Conservation (phyloP, 2,329 filamentous ascomycete species). For the Diplodia scrobiculata region DNA sequence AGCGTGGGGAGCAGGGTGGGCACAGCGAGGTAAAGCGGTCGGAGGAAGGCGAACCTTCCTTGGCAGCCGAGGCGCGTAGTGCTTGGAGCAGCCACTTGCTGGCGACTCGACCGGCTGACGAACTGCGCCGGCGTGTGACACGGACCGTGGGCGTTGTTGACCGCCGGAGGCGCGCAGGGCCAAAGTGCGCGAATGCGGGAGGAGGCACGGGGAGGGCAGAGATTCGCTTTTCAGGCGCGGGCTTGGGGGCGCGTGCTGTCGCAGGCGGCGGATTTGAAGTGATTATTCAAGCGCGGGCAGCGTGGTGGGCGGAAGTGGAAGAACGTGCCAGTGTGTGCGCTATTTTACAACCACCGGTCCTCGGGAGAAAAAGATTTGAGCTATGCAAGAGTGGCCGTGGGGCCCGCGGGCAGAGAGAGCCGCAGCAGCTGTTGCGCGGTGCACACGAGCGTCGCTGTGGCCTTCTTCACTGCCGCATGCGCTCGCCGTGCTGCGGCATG, state of each 20-base stretch:
- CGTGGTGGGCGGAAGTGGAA: slow-evolving; percentile 13
- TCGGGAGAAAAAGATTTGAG: background rate
- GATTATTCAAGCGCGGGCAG: slow-evolving; percentile 9
- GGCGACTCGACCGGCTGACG: slow-evolving; percentile 16
- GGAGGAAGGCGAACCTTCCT: slow-evolving; percentile 13
- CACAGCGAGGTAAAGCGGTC: slow-evolving; percentile 16
- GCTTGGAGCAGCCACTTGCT: slow-evolving; percentile 23
- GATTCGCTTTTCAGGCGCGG: background rate
- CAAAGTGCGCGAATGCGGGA: background rate
- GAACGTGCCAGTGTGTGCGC: slow-evolving; percentile 14
- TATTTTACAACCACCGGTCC: slow-evolving; percentile 10
- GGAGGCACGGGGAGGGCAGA: background rate
- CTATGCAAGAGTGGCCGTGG: slow-evolving; percentile 10
- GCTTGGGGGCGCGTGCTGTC: slow-evolving; percentile 4
- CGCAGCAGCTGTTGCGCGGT: background rate
- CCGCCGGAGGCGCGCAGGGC: background rate
- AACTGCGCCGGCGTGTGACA: slow-evolving; percentile 17
- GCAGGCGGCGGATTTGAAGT: slow-evolving; percentile 1
- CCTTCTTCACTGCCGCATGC: slow-evolving; percentile 6
- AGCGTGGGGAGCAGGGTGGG: slow-evolving; percentile 17
- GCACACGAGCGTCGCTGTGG: background rate
- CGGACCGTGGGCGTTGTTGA: slow-evolving; percentile 10
- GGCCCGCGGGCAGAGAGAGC: background rate
- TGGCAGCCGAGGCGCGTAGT: slow-evolving; percentile 28
- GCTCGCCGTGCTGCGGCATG: background rate